Evolutionary conservation across 306 rosid species (phyloP), one percentile per base, ranked within the genome.

Genomic region (Canavalia gladiata): DNA sequence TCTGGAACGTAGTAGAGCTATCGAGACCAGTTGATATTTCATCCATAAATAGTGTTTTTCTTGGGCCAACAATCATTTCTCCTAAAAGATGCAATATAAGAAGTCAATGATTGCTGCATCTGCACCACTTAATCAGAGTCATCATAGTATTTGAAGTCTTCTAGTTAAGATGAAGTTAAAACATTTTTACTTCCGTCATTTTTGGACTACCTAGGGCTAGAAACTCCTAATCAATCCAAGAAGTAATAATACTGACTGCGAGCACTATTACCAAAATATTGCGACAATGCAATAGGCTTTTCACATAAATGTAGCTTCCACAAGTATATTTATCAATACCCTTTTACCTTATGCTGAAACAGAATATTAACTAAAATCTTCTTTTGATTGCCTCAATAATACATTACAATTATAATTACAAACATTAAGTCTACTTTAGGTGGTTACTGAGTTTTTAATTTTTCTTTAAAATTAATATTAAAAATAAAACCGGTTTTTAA

Each of bases 21-120:
- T 94, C 98, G 42, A 94, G 94, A 69, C 98, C 98, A 1, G 98
- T 94, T 76, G 98, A 94, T 79, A 94, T 91, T 86, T 94, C 98
- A 78, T 94, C 98, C 98, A 94, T 94, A 76, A 92, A 92, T 43
- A 94, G 78, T 12, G 98, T 87, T 85, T 92, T 92, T 79, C 97
- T 88, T 68, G 97, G 98, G 54, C 97, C 98, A 71, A 94, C 92
- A 43, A 88, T 79, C 97, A 94, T 90, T 87, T 94, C 98, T 46
- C 98, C 98, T 93, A 64, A 76, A 78, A 76, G 33, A 73, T 56
- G 28, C 72, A 85, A 72, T 28, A 49, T 49, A 74, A 55, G 65
- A 86, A 12, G 71, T 82, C 58, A 73, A 25, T 58, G 60, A 50
- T 73, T 78, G 74, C 66, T 51, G 82, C 68, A 81, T 76, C 55